phyloP scores from a whole-genome alignment of 768 basidiomycete genomes.

The Pisolithus microcarpus region DNA sequence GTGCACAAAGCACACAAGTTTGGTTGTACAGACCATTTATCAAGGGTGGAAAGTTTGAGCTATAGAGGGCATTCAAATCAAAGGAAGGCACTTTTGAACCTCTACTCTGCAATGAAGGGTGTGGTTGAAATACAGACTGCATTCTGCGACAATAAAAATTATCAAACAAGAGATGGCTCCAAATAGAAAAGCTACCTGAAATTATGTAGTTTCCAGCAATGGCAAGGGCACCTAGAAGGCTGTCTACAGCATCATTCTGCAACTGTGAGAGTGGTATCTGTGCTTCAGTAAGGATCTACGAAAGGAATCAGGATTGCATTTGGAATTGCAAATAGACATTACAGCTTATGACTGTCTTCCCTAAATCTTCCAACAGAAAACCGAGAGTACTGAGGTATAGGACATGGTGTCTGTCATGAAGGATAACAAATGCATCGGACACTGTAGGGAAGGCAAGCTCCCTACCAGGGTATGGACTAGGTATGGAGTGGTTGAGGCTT shows the following conservation, averaged over 20 bases:
- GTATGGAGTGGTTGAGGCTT: no score
- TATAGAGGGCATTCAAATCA: conserved; percentile 76
- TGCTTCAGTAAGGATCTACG: conserved; percentile 82
- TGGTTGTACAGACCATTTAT: conserved; percentile 54
- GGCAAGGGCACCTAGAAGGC: conserved; percentile 80
- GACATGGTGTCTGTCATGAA: conserved; percentile 94
- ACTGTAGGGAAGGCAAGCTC: no score
- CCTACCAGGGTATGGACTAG: no score
- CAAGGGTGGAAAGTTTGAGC: conserved; percentile 76
- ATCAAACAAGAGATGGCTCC: neutral
- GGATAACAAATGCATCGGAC: conserved; percentile 89
- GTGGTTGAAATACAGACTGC: conserved; percentile 86
- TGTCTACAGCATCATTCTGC: conserved; percentile 92
- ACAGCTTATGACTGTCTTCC: conserved; percentile 74
- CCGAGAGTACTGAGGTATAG: conserved; percentile 81
- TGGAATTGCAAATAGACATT: neutral
- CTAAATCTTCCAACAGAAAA: conserved; percentile 88
- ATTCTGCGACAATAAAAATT: conserved; percentile 42
- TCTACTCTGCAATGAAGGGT: conserved; percentile 76
- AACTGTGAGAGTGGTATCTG: conserved; percentile 89
- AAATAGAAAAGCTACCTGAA: conserved; percentile 49
- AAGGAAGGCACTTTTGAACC: conserved; percentile 78
- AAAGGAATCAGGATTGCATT: neutral
- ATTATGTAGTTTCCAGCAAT: conserved; percentile 90
- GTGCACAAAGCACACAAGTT: conserved; percentile 3